A percentile compares a stretch with the other conserved stretches of the same genome.
These are phyloP conservation scores for Raphanus sativus DNA, from an alignment of 345 rosid genomes.

Conservation along the genomic window DNA sequence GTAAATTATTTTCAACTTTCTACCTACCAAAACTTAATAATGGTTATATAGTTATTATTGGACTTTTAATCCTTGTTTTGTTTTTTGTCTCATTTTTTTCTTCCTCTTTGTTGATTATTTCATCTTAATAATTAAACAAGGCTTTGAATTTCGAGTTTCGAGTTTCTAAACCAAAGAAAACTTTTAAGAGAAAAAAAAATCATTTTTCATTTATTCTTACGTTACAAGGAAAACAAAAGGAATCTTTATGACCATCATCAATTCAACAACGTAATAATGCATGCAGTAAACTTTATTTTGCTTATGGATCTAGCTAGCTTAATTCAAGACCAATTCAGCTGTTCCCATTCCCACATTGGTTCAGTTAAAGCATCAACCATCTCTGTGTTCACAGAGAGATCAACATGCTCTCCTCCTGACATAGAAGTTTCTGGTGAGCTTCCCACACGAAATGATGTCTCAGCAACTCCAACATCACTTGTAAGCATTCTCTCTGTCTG, in stretches of 20 bases:
- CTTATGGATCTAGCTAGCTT: neutral
- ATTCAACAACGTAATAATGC: neutral
- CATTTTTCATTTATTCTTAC: constrained; percentile 17
- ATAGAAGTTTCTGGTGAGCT: constrained; percentile 53
- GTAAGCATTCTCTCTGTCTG: constrained; percentile 33
- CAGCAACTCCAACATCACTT: constrained; percentile 34
- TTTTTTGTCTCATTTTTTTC: neutral
- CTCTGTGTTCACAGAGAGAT: constrained; percentile 39
- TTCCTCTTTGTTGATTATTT: neutral
- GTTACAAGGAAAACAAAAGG: constrained; percentile 3
- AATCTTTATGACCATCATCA: neutral
- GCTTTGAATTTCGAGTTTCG: constrained; percentile 11
- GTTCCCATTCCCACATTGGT: constrained; percentile 60
- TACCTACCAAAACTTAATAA: neutral
- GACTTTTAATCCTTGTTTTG: neutral
- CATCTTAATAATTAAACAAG: neutral
- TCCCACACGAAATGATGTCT: constrained; percentile 36
- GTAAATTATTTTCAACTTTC: neutral
- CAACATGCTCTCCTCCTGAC: constrained; percentile 47
- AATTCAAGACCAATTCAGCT: constrained; percentile 47
- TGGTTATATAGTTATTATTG: neutral
- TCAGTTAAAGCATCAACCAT: constrained; percentile 39
- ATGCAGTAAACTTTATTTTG: neutral
- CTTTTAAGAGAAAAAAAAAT: neutral
- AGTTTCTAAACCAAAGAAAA: neutral